Evolutionary conservation across 108 stramenopile genomes (phyloP), one percentile per base, ranked within the genome.

Genomic region (Nitzschia sp.): DNA sequence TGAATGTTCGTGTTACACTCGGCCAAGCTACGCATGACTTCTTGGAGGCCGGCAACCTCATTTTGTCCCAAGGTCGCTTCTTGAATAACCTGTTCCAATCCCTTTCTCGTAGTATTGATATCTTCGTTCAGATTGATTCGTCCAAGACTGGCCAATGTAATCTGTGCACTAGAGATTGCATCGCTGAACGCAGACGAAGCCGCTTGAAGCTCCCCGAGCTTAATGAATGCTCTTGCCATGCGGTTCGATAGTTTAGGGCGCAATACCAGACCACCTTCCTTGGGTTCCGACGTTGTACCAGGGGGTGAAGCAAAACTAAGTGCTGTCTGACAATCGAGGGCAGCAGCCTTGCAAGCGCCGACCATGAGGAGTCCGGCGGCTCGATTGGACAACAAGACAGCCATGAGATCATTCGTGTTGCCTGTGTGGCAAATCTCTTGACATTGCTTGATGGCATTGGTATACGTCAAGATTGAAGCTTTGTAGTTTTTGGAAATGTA

Each of bases 301-400:
- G 41, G 58, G 48, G 19, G 38, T 6, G 86, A 65, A 72, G 78
- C 63, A 29, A 75, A 80, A 48, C 57, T 53, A 11, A 91, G 63
- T 25, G 81, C 87, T n/a, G 71, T 63, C 7, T 72, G 37, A 57
- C 88, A 89, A 46, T 92, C 91, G 3, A 70, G 73, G 10, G 78
- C 77, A 11, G 88, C 80, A 40, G 81, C 83, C 40, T 71, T 66
- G 62, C 73, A 86, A 8, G 85, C 89, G 6, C 86, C 89, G 14
- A 87, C 70, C 88, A 90, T 93, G 53, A 93, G 67, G 14, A 89
- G 60, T 9, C 80, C 84, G 6, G 89, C 92, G 11, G 89, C 89
- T 51, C 92, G 89, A 67, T 93, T 91, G 26, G 87, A 88, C 34
- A 78, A 78, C 2, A 90, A 58, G 5, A 86, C 80, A 41, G 86